Evolutionary conservation across 2,329 filamentous ascomycete species (phyloP), one percentile per base, ranked within the genome.

Genomic region (Diplodia mutila): DNA sequence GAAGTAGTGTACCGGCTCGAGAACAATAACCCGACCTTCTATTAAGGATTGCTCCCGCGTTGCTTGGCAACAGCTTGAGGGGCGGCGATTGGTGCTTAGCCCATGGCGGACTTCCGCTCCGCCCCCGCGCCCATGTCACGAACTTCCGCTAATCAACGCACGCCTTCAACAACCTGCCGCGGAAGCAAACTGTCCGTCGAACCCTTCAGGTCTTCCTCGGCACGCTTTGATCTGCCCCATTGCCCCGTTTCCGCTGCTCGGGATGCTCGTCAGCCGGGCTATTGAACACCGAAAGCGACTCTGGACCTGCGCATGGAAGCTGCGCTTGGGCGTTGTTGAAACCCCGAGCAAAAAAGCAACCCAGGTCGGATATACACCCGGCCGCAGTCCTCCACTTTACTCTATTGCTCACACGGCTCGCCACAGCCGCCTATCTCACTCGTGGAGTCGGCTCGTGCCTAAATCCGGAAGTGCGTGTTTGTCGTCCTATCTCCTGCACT

Each of bases 21-120:
- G 12, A 34, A 21, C 18, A 61, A 29, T 61, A 4, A 14, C 9
- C 57, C 25, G 57, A 61, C 14, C 23, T 48, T 48, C 39, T 29
- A 49, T 61, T 48, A 29, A 48, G 25, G 37, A 32, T 48, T n/a
- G 18, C 11, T 32, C 25, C 16, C 39, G 25, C 16, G 27, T 61
- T 8, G 39, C 39, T 61, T 61, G 57, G 39, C 57, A 39, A n/a
- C 57, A 32, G 57, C 39, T 61, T 61, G 29, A 25, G 32, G 25
- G 8, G 5, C 21, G 27, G 39, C 54, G 54, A n/a, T 6, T 46
- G 42, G 42, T 46, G 21, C 54, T 59, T 46, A 25, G 37, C 34
- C 14, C 39, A 16, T 27, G 16, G 54, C 21, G 37, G 34, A 59
- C 12, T 25, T 42, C 34, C 34, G 37, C 54, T 42, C 54, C 54